A percentile compares a stretch with the other conserved stretches of the same genome.
phyloP scores from a whole-genome alignment of 2,329 filamentous ascomycete species.

The Tolypocladium ophioglossoides region DNA sequence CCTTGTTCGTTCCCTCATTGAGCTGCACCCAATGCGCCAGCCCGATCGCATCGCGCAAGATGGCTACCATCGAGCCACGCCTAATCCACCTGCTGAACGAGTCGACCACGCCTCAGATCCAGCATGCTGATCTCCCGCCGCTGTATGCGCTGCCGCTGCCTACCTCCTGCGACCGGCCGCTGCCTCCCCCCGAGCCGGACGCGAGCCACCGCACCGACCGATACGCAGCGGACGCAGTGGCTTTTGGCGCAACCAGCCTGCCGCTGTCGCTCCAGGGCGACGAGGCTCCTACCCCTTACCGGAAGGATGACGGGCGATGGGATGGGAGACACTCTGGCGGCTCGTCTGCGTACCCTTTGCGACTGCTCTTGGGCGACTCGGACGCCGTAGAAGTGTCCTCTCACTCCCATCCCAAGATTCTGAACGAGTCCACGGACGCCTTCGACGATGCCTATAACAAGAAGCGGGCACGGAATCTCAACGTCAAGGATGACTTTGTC shows the following conservation, averaged over 20 bases:
- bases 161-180: slow-evolving; percentile 31
- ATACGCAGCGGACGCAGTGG: slow-evolving; percentile 8
- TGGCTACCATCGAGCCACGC: slow-evolving; percentile 58
- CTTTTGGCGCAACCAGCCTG: slow-evolving; percentile 4
- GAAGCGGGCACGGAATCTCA: slow-evolving; percentile 39
- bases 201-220: slow-evolving; percentile 30
- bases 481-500: slow-evolving; percentile 49
- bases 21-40: slow-evolving; percentile 18
- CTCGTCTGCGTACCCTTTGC: slow-evolving; percentile 23
- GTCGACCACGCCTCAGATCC: slow-evolving; percentile 35
- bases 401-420: slow-evolving; percentile 33
- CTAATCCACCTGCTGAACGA: slow-evolving; percentile 56
- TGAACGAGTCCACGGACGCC: slow-evolving; percentile 32
- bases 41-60: slow-evolving; percentile 25
- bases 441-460: slow-evolving; percentile 38
- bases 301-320: slow-evolving; percentile 10
- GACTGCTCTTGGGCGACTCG: slow-evolving; percentile 28
- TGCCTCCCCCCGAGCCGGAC: slow-evolving; percentile 44
- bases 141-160: slow-evolving; percentile 36
- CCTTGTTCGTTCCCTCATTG: slow-evolving; percentile 1
- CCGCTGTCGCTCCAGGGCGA: slow-evolving; percentile 12
- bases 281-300: slow-evolving; percentile 5
- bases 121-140: slow-evolving; percentile 43
- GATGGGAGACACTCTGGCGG: slow-evolving; percentile 14
- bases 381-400: slow-evolving; percentile 25